Evolutionary conservation across 192 early-diverging fungal genomes (phyloP), one percentile per base, ranked within the genome.

Genomic region (Jimgerdemannia flammicorona): DNA sequence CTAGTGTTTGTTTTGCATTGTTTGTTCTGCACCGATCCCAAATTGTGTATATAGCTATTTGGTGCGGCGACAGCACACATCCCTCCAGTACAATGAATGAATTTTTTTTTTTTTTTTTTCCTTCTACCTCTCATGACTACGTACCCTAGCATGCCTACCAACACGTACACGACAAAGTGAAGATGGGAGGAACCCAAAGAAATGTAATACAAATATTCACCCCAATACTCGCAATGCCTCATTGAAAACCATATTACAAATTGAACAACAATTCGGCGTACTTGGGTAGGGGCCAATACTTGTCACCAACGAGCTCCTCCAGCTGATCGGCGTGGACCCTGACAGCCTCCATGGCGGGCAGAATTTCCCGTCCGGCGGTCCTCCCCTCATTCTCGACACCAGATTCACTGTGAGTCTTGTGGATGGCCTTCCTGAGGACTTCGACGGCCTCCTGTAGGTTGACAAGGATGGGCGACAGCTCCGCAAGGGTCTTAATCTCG

Each of bases 211-310:
- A 29, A 29, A 29, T 29, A 29, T 29, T 29, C 29, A 29, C 29
- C 29, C 29, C 29, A 29, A 29, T 1, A 29, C 29, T 29, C 29
- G 29, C 29, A 29, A 29, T 29, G 29, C 29, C 29, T 29, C 29
- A 29, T 29, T 29, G 29, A 29, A n/a, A 29, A 29, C 29, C 29
- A 29, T 29, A 29, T 86, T 84, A 90, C 73, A 91, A 81, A 40
- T 87, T 91, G 71, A 93, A 90, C 72, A 96, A 86, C 64, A 99
- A 90, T 87, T 99, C 96, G 42, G 92, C 90, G 89, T 99, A 99
- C 87, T 96, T 97, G 84, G 98, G 98, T 82, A 94, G 91, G 42
- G 95, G 95, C 95, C 97, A 99, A 85, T 85, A 89, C 90, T 95
- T 96, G 89, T 98, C 95, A 41, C 92, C 90, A 66, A 94, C 87